Evolutionary conservation across 495 filamentous ascomycete genomes (phyloP), one percentile per base, ranked within the genome.

Genomic region (Pyronema domesticum): DNA sequence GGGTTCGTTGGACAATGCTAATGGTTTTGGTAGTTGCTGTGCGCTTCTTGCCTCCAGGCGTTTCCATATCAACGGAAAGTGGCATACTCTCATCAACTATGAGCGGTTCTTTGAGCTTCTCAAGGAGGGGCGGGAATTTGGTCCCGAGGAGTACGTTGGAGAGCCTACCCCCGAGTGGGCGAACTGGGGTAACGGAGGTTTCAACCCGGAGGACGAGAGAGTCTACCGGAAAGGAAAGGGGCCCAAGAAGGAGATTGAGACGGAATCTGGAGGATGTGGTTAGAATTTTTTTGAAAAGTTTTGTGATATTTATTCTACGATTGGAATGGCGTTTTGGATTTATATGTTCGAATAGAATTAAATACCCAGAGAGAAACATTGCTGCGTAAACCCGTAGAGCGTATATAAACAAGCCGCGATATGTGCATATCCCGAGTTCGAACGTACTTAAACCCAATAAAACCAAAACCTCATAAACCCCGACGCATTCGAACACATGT

Each of bases 11-110:
- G n/a, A n/a, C n/a, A n/a, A n/a, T n/a, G n/a, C n/a, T n/a, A n/a
- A n/a, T n/a, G n/a, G n/a, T n/a, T n/a, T n/a, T n/a, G n/a, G 14
- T 67, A 89, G 84, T 61, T 96, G 89, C 70, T 96, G 89, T 62
- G 79, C 88, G 10, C 71, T 96, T 37, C 73, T 96, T 37, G 89
- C 86, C 1, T 83, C 81, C 56, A 76, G 80, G 45, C 68, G 85
- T 8, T 96, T 95, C 69, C 61, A 70, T 19, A 71, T 77, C 7
- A 73, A 85, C 48, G 82, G 79, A 0, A 83, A 78, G 68, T 96
- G 89, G 89, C 85, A 89, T 62, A 94, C 89, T 13, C 68, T 81
- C 17, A 96, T 96, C 61, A 82, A 94, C 61, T 96, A 94, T 67
- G 76, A 81, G 40, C 78, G 74, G 51, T 96, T 95, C 74, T 95